Evolutionary conservation across 306 rosid genomes (phyloP), one percentile per base, ranked within the genome.

Genomic region (Crotalaria pallida): DNA sequence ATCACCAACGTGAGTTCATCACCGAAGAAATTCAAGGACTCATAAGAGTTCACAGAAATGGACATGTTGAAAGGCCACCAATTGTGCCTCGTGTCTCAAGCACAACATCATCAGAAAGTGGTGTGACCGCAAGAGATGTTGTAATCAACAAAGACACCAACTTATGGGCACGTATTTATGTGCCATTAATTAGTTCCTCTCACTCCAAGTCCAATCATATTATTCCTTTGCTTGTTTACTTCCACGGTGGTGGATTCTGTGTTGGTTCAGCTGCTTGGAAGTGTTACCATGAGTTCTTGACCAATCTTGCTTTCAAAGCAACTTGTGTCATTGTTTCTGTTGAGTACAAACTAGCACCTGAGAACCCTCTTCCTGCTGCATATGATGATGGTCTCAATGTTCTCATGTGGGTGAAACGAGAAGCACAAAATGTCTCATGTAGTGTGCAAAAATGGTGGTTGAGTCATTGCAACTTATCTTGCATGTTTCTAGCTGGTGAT

Each of bases 191-290:
- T 4, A 80, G 68, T 4, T 8, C 68, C 45, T 65, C 40, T 63
- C 77, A n/a, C n/a, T n/a, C n/a, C n/a, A n/a, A n/a, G n/a, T n/a
- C n/a, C n/a, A n/a, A n/a, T n/a, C n/a, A n/a, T n/a, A n/a, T 78
- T 65, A 88, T 78, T 62, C 89, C 96, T 10, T 44, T 88, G 80
- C 65, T 93, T 51, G 80, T 93, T 58, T 93, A 88, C 80, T 93
- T 90, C 81, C 97, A 93, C 24, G 96, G 97, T 15, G 96, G 97
- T 17, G 98, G 98, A n/a, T 93, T 93, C 55, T 93, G 98, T 58
- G 84, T 90, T 55, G 98, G 97, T 49, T 93, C 96, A 11, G 90
- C 94, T 31, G 79, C 96, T 22, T 93, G 98, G 97, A 84, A 83
- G 53, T 88, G 97, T 73, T 93, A 90, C 85, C 93, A 89, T 36